Evolutionary conservation across 2,329 filamentous ascomycete species (phyloP).

Genomic region (Talaromyces sp.): DNA sequence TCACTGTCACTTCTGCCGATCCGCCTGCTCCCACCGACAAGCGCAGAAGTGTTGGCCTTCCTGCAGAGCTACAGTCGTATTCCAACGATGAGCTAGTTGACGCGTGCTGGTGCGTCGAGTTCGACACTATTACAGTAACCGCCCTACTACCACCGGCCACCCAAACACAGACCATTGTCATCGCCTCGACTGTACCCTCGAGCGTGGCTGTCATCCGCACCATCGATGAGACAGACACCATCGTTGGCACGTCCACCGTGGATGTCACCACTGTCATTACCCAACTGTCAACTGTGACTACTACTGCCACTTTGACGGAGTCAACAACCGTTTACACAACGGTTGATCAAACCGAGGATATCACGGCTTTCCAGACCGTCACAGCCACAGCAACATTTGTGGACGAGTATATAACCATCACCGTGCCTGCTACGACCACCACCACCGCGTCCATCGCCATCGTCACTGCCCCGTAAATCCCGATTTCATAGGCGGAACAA

Average conservation of each 20-base stretch:
- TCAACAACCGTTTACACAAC: background rate
- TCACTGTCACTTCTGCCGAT: background rate
- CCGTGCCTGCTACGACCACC: background rate
- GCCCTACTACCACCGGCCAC: background rate
- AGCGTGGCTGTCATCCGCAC: background rate
- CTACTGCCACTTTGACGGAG: background rate
- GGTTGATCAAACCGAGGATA: background rate
- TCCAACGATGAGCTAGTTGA: background rate
- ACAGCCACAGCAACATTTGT: background rate
- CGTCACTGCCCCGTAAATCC: background rate
- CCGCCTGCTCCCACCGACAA: background rate
- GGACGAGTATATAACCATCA: background rate
- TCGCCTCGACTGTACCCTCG: background rate
- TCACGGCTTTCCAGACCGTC: background rate
- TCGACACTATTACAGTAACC: background rate
- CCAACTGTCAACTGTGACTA: background rate
- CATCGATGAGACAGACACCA: background rate
- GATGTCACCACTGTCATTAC: background rate
- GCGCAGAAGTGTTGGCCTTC: background rate
- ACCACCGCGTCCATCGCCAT: background rate
- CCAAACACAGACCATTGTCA: background rate
- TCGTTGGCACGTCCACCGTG: background rate
- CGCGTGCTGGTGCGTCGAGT: slow-evolving; percentile 6
- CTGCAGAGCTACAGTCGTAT: background rate
- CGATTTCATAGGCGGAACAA: background rate